phyloP scores from a whole-genome alignment of 1,284 basidiomycete genomes.

The Phlebopus sp. region DNA sequence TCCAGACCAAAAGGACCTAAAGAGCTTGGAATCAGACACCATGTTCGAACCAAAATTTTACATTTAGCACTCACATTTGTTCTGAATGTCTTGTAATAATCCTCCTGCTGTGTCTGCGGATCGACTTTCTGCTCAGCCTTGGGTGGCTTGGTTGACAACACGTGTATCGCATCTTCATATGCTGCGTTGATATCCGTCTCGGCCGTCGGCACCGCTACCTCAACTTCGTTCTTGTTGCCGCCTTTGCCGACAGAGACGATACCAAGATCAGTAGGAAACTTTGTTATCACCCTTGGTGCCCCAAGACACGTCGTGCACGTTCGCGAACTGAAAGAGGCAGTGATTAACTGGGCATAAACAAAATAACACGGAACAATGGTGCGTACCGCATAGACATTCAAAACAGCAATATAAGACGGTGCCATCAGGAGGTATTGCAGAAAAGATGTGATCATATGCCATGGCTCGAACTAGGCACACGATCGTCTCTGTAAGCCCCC shows the following conservation, averaged over 20 bases:
- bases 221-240: conserved; percentile 67
- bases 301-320: conserved; percentile 89
- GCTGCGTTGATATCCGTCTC: conserved; percentile 85
- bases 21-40: conserved; percentile 3
- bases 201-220: conserved; percentile 76
- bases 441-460: conserved; percentile 95
- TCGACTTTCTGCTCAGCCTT: conserved; percentile 65
- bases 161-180: conserved; percentile 82
- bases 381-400: conserved; percentile 85
- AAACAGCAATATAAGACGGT: conserved; percentile 88
- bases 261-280: conserved; percentile 78
- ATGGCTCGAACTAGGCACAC: conserved; percentile 70
- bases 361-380: not conserved
- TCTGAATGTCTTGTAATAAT: conserved; percentile 85
- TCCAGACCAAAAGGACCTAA: conserved; percentile 77
- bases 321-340: conserved; percentile 60
- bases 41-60: conserved; percentile 1
- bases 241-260: conserved; percentile 59
- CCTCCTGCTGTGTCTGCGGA: conserved; percentile 74
- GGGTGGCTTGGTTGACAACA: conserved; percentile 72
- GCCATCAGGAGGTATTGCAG: conserved; percentile 90
- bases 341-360: conserved; percentile 6
- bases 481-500: conserved; percentile 9
- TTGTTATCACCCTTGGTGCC: conserved; percentile 92
- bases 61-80: conserved; percentile 60